Conservation (phyloP, 768 basidiomycete species). For the Serendipita sp. region DNA sequence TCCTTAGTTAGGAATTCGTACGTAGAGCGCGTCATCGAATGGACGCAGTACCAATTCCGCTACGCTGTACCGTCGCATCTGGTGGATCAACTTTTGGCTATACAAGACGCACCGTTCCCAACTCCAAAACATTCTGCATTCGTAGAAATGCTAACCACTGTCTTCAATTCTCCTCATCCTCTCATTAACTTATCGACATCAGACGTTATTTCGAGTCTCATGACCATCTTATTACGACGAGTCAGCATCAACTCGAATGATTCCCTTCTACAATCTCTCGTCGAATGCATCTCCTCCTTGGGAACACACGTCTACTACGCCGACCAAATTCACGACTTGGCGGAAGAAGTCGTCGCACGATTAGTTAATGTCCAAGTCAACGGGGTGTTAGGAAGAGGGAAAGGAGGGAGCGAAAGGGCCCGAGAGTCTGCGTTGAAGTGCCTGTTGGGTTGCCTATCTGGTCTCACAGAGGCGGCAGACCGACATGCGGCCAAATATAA, state of each 20-base stretch:
- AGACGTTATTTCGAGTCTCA: conserved; percentile 66
- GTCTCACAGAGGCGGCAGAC: conserved; percentile 50
- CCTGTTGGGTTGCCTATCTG: conserved; percentile 50
- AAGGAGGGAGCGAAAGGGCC: conserved; percentile 25
- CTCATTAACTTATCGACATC: conserved; percentile 83
- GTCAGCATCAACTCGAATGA: conserved; percentile 46
- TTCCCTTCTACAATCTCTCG: conserved; percentile 43
- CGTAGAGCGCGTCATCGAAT: conserved; percentile 58
- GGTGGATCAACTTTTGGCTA: conserved; percentile 55
- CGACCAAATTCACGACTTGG: conserved; percentile 87
- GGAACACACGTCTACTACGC: conserved; percentile 90
- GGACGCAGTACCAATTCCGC: conserved; percentile 86
- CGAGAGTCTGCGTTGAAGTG: conserved; percentile 53
- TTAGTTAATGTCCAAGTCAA: conserved; percentile 54
- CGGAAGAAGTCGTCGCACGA: conserved; percentile 64
- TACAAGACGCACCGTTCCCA: conserved; percentile 34
- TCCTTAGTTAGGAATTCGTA: conserved; percentile 69
- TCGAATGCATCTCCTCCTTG: conserved; percentile 65
- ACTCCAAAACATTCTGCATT: conserved; percentile 42
- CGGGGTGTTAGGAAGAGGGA: conserved; percentile 27
- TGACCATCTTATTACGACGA: conserved; percentile 56
- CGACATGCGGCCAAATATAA: conserved; percentile 16
- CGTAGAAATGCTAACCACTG: conserved; percentile 61
- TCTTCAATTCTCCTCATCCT: conserved; percentile 68
- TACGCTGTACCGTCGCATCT: conserved; percentile 76